A percentile compares a stretch with the other conserved stretches of the same genome.
phyloP scores from a whole-genome alignment of 1,284 basidiomycete genomes.

The Ganoderma lingzhi region DNA sequence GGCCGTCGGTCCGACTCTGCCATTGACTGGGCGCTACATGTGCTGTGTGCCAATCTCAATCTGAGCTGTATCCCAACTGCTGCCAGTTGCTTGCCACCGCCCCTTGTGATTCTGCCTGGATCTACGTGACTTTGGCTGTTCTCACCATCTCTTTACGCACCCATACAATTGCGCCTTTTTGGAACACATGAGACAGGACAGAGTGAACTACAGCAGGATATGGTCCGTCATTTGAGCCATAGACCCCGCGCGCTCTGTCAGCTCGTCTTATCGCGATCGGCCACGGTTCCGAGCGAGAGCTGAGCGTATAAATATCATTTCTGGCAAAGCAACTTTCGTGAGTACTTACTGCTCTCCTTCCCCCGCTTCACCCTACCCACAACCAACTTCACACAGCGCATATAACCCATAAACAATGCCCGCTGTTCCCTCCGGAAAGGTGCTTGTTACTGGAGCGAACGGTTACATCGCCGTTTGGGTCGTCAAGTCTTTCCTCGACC shows the following conservation, averaged over 20 bases:
- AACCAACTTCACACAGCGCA: not conserved
- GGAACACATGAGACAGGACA: not conserved
- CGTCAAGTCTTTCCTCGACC: constrained; percentile 40
- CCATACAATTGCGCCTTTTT: too few species aligned
- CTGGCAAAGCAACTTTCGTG: not conserved
- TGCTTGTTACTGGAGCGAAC: constrained; percentile 43
- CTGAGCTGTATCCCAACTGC: too few species aligned
- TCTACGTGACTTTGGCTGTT: too few species aligned
- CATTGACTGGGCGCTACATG: too few species aligned
- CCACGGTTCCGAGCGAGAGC: not conserved
- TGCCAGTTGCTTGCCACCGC: too few species aligned
- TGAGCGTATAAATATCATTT: not conserved
- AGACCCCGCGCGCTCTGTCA: not conserved
- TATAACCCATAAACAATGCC: constrained; percentile 32
- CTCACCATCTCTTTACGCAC: too few species aligned
- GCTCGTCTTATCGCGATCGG: constrained; percentile 2
- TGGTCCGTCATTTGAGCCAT: not conserved
- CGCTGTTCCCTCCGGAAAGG: constrained; percentile 33
- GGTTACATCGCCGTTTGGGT: constrained; percentile 45
- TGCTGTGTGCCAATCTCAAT: too few species aligned
- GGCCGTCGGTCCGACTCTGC: too few species aligned
- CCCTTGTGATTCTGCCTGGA: too few species aligned
- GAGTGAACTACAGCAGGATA: not conserved
- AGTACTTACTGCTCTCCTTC: not conserved
- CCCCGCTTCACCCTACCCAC: not conserved